Conservation (phyloP, 345 rosid genomes). For the Gossypium sturtianum region DNA sequence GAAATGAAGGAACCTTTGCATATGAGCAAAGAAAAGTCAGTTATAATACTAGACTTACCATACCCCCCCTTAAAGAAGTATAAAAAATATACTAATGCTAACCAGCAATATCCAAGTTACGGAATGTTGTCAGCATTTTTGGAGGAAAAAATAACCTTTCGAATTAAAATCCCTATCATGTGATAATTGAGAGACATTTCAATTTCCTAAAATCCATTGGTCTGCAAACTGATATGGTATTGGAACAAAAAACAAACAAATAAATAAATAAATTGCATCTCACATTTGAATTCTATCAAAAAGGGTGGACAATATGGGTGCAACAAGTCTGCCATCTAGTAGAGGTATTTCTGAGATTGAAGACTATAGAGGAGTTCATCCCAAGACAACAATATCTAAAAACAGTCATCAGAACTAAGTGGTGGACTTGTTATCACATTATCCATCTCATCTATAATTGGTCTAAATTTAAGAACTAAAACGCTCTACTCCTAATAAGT, state of each 20-base stretch:
- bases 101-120: not conserved
- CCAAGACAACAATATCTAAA: not conserved
- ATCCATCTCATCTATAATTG: not conserved
- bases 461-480: not conserved
- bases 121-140: not conserved
- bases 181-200: not conserved
- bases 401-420: not conserved
- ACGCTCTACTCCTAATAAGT: slow-evolving; percentile 6
- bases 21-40: slow-evolving; percentile 29
- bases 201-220: not conserved
- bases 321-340: not conserved
- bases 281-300: not conserved
- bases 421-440: not conserved
- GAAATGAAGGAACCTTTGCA: slow-evolving; percentile 95
- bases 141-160: not conserved
- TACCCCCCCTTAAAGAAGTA: not conserved
- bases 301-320: not conserved
- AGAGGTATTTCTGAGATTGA: not conserved
- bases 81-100: not conserved
- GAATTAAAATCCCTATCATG: not conserved
- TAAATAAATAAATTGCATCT: not conserved
- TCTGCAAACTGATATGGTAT: not conserved
- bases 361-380: not conserved
- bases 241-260: not conserved
- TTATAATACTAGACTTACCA: not conserved